Conservation (phyloP, 352 stramenopile species). For the Pythium volutum region DNA sequence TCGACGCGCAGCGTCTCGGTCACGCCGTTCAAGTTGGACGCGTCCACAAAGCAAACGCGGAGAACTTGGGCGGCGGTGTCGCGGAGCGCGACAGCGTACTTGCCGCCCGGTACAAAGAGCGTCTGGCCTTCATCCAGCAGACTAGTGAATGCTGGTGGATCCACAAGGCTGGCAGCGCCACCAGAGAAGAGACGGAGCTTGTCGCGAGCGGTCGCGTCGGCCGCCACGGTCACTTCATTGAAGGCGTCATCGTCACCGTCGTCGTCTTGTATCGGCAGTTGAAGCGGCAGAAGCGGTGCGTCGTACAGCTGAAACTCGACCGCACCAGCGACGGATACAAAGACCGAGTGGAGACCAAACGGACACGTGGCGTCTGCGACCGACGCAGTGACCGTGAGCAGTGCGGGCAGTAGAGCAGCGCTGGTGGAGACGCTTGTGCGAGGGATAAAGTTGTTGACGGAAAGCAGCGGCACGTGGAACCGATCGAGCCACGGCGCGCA, state of each 20-base stretch:
- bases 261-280: too few relatives aligned
- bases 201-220: background rate
- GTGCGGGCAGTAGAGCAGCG: slow-evolving; percentile 30
- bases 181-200: background rate
- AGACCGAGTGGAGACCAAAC: slow-evolving; percentile 59
- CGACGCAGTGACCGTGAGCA: slow-evolving; percentile 9
- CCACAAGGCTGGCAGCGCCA: background rate
- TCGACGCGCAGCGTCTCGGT: slow-evolving; percentile 49
- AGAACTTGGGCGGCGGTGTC: slow-evolving; percentile 28
- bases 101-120: slow-evolving; percentile 56
- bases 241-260: background rate
- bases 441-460: slow-evolving; percentile 67
- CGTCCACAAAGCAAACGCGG: slow-evolving; percentile 72
- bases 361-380: slow-evolving; percentile 37
- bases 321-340: slow-evolving; percentile 2
- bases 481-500: slow-evolving; percentile 36
- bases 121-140: slow-evolving; percentile 23
- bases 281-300: background rate
- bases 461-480: slow-evolving; percentile 52
- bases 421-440: slow-evolving; percentile 43
- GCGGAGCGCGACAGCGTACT: slow-evolving; percentile 17
- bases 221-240: slow-evolving; percentile 9
- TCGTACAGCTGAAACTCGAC: slow-evolving; percentile 16
- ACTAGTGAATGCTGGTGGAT: background rate
- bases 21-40: slow-evolving; percentile 71